phyloP scores from a whole-genome alignment of 306 rosid genomes.

The Canavalia gladiata region DNA sequence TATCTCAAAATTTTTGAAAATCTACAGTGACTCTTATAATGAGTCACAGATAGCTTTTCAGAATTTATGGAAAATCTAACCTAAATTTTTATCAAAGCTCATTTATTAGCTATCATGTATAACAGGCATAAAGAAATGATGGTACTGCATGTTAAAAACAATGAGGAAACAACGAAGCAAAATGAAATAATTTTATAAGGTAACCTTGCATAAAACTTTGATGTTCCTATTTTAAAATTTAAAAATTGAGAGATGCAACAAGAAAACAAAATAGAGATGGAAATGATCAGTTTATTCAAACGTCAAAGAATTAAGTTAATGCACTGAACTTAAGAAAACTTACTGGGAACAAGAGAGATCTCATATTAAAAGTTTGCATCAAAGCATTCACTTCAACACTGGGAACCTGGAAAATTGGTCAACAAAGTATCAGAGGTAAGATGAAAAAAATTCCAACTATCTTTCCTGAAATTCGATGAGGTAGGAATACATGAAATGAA shows the following conservation, averaged over 20 bases:
- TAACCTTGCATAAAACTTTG: conserved; percentile 28
- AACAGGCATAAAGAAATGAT: conserved; percentile 14
- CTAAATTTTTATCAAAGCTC: neutral
- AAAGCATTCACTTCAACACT: conserved; percentile 90
- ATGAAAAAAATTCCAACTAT: conserved; percentile 24
- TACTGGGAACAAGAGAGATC: conserved; percentile 90
- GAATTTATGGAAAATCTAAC: conserved; percentile 20
- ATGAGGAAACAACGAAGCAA: conserved; percentile 13
- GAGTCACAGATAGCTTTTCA: conserved; percentile 25
- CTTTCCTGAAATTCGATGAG: conserved; percentile 23
- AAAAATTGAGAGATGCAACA: conserved; percentile 23
- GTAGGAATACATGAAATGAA: conserved; percentile 5
- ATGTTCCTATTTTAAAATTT: conserved; percentile 17
- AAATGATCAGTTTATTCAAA: conserved; percentile 26
- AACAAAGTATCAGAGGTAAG: conserved; percentile 42
- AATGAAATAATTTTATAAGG: conserved; percentile 20
- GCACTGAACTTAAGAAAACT: conserved; percentile 45
- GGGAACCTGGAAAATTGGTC: conserved; percentile 76
- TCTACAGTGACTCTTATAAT: neutral
- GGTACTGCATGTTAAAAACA: conserved; percentile 34
- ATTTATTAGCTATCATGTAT: neutral
- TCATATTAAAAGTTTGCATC: conserved; percentile 94
- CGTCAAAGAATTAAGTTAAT: conserved; percentile 8
- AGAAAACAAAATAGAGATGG: conserved; percentile 24
- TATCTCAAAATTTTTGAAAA: neutral